Conservation (phyloP, 106 monocot species). For the Platanthera zijinensis region DNA sequence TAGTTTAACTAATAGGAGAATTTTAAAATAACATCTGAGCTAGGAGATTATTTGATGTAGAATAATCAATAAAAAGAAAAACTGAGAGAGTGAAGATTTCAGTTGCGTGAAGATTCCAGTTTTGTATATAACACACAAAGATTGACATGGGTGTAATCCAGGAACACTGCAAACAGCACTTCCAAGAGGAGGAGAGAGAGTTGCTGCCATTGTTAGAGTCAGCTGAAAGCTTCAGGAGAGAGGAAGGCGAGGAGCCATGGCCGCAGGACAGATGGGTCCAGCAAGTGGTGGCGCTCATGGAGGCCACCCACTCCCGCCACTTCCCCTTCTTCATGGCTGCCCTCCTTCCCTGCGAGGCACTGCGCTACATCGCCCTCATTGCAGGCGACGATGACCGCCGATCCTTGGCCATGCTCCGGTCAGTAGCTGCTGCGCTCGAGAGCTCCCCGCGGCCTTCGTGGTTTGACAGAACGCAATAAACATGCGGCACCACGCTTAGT, state of each 20-base stretch:
- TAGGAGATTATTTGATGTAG: no score
- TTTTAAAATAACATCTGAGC: no score
- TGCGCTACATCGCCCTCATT: constrained; percentile 52
- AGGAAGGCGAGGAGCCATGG: constrained; percentile 22
- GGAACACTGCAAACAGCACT: constrained; percentile 77
- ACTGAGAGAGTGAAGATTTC: no score
- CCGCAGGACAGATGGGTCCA: constrained; percentile 19
- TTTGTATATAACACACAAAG: no score
- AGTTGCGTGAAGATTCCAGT: no score
- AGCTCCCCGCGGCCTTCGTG: no score
- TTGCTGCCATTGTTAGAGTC: constrained; percentile 57
- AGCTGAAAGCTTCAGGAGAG: constrained; percentile 16
- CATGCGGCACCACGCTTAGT: no score
- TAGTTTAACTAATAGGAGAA: no score
- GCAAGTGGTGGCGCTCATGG: constrained; percentile 37
- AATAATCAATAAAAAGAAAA: no score
- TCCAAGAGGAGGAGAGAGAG: constrained; percentile 61
- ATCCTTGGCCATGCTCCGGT: constrained; percentile 31
- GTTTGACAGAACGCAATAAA: no score
- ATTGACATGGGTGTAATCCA: constrained; percentile 7
- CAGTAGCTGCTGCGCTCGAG: constrained; percentile 15
- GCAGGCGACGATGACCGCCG: constrained; percentile 17
- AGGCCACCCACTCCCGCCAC: constrained; percentile 54
- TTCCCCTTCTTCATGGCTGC: constrained; percentile 62
- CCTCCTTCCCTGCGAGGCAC: constrained; percentile 62